Percentiles rank a stretch among this genome's conserved stretches.
These are phyloP conservation scores for Acacia melanoxylon DNA, from an alignment of 306 rosid species.

Conservation along the genomic window DNA sequence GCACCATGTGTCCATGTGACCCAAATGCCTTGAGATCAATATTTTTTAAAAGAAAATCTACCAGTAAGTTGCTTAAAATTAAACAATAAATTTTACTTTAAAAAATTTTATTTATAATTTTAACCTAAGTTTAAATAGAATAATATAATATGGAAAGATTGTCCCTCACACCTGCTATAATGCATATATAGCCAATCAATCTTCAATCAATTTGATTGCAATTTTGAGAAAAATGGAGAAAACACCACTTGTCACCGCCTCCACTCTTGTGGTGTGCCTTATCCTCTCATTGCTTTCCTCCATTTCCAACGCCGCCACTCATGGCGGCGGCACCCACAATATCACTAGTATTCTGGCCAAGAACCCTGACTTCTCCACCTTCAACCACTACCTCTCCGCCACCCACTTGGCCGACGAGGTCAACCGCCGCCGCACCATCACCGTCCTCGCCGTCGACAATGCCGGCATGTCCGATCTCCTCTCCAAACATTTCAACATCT, in stretches of 20 bases:
- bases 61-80: background rate
- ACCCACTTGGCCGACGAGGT: constrained; percentile 90
- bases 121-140: background rate
- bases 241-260: background rate
- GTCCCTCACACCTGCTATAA: background rate
- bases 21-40: background rate
- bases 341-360: constrained; percentile 71
- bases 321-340: constrained; percentile 44
- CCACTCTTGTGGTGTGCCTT: constrained; percentile 32
- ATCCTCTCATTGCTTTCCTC: constrained; percentile 23
- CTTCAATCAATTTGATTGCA: background rate
- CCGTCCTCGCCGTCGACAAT: constrained; percentile 88
- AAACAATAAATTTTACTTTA: too few relatives aligned
- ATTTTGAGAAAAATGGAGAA: background rate
- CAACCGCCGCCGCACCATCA: constrained; percentile 90
- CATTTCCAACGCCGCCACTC: constrained; percentile 17
- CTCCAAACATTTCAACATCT: constrained; percentile 57
- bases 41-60: too few relatives aligned
- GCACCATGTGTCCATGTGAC: background rate
- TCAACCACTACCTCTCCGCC: constrained; percentile 83
- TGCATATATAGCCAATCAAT: background rate
- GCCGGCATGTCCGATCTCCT: constrained; percentile 74
- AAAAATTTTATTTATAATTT: too few relatives aligned
- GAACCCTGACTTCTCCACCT: constrained; percentile 78
- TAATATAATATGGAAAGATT: background rate